Percentiles rank a stretch among this genome's conserved stretches.
Conservation (phyloP, 2,329 filamentous ascomycete species). For the Ophiognomonia clavigignenti-juglandacearum region DNA sequence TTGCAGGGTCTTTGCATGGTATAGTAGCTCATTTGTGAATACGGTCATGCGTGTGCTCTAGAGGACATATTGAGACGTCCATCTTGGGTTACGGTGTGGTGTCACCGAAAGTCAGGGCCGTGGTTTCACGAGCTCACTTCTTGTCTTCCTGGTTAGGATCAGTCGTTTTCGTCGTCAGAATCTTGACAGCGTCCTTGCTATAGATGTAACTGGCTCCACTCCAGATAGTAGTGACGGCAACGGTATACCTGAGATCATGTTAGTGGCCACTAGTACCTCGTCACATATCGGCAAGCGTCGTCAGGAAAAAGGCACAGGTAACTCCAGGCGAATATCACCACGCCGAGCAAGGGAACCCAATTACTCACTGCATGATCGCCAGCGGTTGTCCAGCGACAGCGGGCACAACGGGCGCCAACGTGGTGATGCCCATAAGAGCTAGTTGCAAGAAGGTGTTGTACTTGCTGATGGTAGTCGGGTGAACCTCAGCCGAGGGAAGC, state of each 20-base stretch:
- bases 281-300: too few relatives aligned
- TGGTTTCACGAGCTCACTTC: neutral
- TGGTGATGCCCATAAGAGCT: slow-evolving; percentile 77
- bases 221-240: slow-evolving; percentile 87
- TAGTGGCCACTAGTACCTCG: neutral
- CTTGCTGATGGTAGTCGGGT: slow-evolving; percentile 79
- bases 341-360: too few relatives aligned
- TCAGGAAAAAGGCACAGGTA: too few relatives aligned
- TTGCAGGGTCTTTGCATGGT: too few relatives aligned
- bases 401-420: slow-evolving; percentile 72
- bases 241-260: slow-evolving; percentile 58
- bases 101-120: neutral
- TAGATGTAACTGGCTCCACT: slow-evolving; percentile 90
- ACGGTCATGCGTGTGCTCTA: too few relatives aligned
- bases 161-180: slow-evolving; percentile 45
- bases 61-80: too few relatives aligned
- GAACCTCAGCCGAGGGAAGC: slow-evolving; percentile 79
- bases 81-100: too few relatives aligned
- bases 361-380: slow-evolving; percentile 58
- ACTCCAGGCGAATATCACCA: neutral
- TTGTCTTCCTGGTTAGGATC: slow-evolving; percentile 21
- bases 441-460: slow-evolving; percentile 93
- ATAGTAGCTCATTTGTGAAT: too few relatives aligned
- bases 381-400: slow-evolving; percentile 50
- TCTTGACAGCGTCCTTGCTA: slow-evolving; percentile 87